Conservation (phyloP, 306 rosid genomes). For the Boehmeria nivea region DNA sequence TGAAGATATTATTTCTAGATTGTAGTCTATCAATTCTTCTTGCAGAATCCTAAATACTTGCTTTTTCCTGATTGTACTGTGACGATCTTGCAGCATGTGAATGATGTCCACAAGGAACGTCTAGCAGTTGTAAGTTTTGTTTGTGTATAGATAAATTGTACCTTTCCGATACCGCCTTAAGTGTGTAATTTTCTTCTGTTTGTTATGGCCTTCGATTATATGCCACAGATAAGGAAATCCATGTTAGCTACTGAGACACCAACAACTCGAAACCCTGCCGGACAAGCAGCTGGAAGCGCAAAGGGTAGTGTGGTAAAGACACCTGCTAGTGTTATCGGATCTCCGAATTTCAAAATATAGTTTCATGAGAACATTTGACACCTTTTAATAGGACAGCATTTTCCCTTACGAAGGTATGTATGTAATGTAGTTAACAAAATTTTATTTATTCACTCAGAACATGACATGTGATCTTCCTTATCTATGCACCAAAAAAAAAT, state of each 20-base stretch:
- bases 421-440: too few relatives aligned
- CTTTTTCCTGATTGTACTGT: slow-evolving; percentile 6
- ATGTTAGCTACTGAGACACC: slow-evolving; percentile 51
- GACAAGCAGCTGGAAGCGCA: slow-evolving; percentile 72
- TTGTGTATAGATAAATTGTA: background rate
- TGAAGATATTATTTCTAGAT: background rate
- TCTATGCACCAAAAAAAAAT: too few relatives aligned
- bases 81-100: slow-evolving; percentile 47
- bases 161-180: too few relatives aligned
- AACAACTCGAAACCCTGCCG: slow-evolving; percentile 50
- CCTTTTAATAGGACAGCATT: slow-evolving; percentile 8
- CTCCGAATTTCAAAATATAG: slow-evolving; percentile 43
- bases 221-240: slow-evolving; percentile 81
- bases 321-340: slow-evolving; percentile 52
- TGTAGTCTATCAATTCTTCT: background rate
- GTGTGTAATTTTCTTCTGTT: too few relatives aligned
- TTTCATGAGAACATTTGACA: background rate
- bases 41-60: too few relatives aligned
- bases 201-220: too few relatives aligned
- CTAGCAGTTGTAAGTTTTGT: slow-evolving; percentile 64
- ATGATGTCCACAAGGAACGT: slow-evolving; percentile 90
- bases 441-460: too few relatives aligned
- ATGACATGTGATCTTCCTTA: too few relatives aligned
- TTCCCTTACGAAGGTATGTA: slow-evolving; percentile 33
- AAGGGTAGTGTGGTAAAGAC: slow-evolving; percentile 63